Base-by-base conservation (phyloP, 495 filamentous ascomycete genomes). In the Aspergillus wentii region DNA sequence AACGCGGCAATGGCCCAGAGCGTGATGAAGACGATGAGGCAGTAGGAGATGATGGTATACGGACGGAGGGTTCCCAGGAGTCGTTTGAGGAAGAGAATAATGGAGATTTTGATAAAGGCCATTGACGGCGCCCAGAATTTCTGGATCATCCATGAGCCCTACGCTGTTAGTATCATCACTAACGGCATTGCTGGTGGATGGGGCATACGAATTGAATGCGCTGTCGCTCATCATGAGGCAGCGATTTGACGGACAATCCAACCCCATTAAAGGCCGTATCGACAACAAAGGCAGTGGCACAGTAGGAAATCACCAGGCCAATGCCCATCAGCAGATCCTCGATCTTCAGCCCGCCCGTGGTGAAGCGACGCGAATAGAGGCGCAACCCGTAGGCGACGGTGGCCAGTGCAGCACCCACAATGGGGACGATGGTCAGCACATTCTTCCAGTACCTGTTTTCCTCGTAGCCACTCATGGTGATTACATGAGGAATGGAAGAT, bases 91-190 rank as follows among this genome's bases (percentile, higher is more conserved):
- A 61, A 56, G 17, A 62, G 33, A 14, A 65, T 41, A 27, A 65
- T 61, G 10, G 57, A 61, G 20, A 57, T 56, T 36, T 65, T 65
- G 31, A 52, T 50, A 21, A 61, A 40, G 35, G 52, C 57, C 20
- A 54, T 48, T 9, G 53, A 48, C 5, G 49, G 45, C 5, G 49
- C 41, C 49, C 49, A 52, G 41, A 52, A 52, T 14, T 52, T 52
- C 13, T 48, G 45, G 17, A 52, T 45, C 45, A 52, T 52, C 49
- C 49, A 52, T 11, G 45, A 48, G 21, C 35, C 49, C 49, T 52
- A 23, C 8, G 21, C 2, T 9, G 13, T 28, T 22, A 33, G 19
- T 38, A 27, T 14, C n/a, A 8, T 0, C 5, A 20, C 3, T 15
- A 17, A 14, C 8, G 7, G 29, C 14, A 18, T 4, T 10, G n/a